These are phyloP conservation scores for Coniferiporia sulphurascens DNA, from an alignment of 1,284 basidiomycete species.

Conservation along the genomic window DNA sequence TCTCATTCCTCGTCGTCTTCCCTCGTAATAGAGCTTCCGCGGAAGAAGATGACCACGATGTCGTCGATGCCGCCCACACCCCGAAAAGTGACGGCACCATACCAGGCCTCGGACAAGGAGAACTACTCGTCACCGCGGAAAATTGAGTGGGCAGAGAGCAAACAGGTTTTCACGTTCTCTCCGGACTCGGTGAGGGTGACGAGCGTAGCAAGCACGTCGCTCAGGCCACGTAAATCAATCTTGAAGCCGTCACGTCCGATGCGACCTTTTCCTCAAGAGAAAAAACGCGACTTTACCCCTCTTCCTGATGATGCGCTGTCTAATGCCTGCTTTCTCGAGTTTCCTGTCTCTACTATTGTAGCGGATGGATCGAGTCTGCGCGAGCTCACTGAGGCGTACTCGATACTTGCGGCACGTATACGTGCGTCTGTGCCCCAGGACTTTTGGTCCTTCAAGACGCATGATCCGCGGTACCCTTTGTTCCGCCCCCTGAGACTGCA, in stretches of 20 bases:
- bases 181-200: slow-evolving; percentile 2
- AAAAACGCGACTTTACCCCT: slow-evolving; percentile 58
- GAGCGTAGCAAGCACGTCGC: slow-evolving; percentile 24
- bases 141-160: slow-evolving; percentile 20
- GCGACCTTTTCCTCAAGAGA: slow-evolving; percentile 38
- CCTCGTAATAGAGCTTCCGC: not conserved
- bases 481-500: slow-evolving; percentile 63
- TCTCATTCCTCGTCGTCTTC: not conserved
- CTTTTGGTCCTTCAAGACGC: slow-evolving; percentile 37
- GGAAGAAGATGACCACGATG: not conserved
- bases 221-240: slow-evolving; percentile 49
- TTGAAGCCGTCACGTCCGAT: slow-evolving; percentile 37
- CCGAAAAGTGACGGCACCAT: not conserved
- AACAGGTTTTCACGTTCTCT: slow-evolving; percentile 12
- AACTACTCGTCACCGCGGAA: slow-evolving; percentile 9
- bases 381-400: slow-evolving; percentile 68
- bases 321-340: slow-evolving; percentile 55
- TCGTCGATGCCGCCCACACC: slow-evolving; percentile 1
- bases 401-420: slow-evolving; percentile 58
- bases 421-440: slow-evolving; percentile 41
- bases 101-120: slow-evolving; percentile 12
- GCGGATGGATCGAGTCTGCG: slow-evolving; percentile 40
- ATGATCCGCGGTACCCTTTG: slow-evolving; percentile 59
- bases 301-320: slow-evolving; percentile 64
- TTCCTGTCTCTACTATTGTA: slow-evolving; percentile 55